Base-by-base conservation (phyloP, 495 filamentous ascomycete genomes). In the Tuber borchii region DNA sequence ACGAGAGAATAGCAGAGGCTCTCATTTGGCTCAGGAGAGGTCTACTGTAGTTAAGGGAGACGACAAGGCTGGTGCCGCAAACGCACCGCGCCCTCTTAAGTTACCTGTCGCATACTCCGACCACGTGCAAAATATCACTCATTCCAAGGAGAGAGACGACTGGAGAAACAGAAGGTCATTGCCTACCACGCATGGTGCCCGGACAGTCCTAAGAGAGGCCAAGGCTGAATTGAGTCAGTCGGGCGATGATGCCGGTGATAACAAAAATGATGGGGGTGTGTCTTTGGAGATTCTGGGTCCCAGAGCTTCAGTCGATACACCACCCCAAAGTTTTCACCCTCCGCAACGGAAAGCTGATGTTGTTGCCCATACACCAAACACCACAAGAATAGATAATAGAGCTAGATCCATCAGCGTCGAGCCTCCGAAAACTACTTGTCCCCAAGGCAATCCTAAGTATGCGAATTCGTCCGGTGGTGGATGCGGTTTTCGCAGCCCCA, bases 101-200 rank as follows among this genome's bases (percentile, higher is more conserved):
- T 14, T 14, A 10, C 26, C 26, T 65, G 26, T 31, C 56, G 26
- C 56, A 8, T 31, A 65, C n/a, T 65, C 56, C 12, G 56, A 65
- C n/a, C 56, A 65, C 26, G 56, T 65, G 17, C 56, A 65, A n/a
- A 65, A 3, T 31, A 65, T 65, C 26, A n/a, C 56, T 65, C 26
- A 65, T 65, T 65, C 56, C 12, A 65, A 65, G 56, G 56, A 31
- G 56, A 65, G 56, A 65, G 22, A 56, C 48, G 56, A 65, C 56
- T 31, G 56, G 56, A 31, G 56, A 31, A 65, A 65, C 56, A 65
- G 56, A 65, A 31, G 26, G n/a, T 22, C 56, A 65, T 14, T 31
- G 26, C 56, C 20, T 12, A 16, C 10, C n/a, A 14, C 56, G 31
- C 26, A 65, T 14, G 26, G 26, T 4, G n/a, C 56, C 31, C 56